Evolutionary conservation across 371 early-diverging fungal species (phyloP).

Genomic region (Mucor ambiguus): DNA sequence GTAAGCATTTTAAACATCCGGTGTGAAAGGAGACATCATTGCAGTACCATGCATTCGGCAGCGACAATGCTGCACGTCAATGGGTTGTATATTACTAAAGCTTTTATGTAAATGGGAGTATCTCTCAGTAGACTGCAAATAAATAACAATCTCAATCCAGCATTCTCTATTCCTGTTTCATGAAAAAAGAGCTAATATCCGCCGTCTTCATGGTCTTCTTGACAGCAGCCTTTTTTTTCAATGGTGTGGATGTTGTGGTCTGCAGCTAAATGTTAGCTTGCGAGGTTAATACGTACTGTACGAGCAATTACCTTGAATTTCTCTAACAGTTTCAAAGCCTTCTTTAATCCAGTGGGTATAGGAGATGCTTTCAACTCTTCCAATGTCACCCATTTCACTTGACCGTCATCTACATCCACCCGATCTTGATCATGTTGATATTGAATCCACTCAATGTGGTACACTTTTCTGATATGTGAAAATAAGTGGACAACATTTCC

Average conservation of each 20-base stretch:
- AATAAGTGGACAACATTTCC: conserved; percentile 70
- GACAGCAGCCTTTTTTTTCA: neutral
- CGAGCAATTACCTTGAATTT: conserved; percentile 28
- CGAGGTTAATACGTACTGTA: neutral
- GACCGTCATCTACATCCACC: neutral
- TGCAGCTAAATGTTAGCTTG: neutral
- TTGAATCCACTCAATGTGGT: conserved; percentile 59
- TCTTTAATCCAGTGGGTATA: conserved; percentile 72
- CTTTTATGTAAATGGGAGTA: neutral
- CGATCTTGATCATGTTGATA: conserved; percentile 14
- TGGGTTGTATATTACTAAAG: neutral
- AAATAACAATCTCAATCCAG: neutral
- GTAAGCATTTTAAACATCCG: neutral
- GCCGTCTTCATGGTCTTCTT: neutral
- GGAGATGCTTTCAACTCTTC: conserved; percentile 58
- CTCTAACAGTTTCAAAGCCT: conserved; percentile 60
- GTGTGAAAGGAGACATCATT: neutral
- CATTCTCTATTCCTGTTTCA: neutral
- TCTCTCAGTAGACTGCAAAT: neutral
- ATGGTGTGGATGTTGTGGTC: neutral
- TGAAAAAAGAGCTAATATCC: neutral
- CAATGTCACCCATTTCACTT: conserved; percentile 54
- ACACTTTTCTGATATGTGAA: conserved; percentile 71
- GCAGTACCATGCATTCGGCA: neutral
- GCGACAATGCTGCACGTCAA: neutral